A percentile compares a stretch with the other conserved stretches of the same genome.
Conservation (phyloP, 306 rosid genomes). For the Fragaria vesca region DNA sequence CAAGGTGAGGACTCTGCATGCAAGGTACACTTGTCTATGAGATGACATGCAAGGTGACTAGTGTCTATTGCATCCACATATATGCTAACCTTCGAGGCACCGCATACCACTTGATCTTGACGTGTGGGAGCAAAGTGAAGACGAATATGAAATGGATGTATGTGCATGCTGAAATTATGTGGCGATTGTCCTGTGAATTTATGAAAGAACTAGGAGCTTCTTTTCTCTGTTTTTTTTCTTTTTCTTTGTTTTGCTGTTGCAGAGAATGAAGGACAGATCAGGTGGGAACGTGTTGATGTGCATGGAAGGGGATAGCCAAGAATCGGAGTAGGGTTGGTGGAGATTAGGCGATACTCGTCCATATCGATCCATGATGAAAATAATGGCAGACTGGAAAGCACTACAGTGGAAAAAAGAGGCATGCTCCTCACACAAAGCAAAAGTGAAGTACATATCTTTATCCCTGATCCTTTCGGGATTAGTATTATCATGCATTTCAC, state of each 20-base stretch:
- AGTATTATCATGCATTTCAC: too few relatives aligned
- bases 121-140: not conserved
- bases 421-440: too few relatives aligned
- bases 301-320: slow-evolving; percentile 22
- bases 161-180: not conserved
- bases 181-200: not conserved
- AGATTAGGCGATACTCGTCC: slow-evolving; percentile 23
- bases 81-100: not conserved
- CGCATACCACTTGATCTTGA: slow-evolving; percentile 13
- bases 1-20: not conserved
- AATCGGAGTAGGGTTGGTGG: slow-evolving; percentile 16
- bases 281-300: slow-evolving; percentile 26
- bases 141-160: not conserved
- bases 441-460: not conserved
- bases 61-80: slow-evolving; percentile 16
- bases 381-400: not conserved
- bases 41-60: slow-evolving; percentile 40
- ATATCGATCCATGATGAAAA: not conserved
- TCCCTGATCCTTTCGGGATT: not conserved
- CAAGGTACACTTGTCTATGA: not conserved
- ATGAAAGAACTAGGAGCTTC: not conserved
- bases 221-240: too few relatives aligned
- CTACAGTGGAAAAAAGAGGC: not conserved
- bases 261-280: slow-evolving; percentile 3
- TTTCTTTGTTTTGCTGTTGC: not conserved